These are phyloP conservation scores for Umbilicaria muhlenbergii DNA, from an alignment of 495 filamentous ascomycete species.

Conservation along the genomic window DNA sequence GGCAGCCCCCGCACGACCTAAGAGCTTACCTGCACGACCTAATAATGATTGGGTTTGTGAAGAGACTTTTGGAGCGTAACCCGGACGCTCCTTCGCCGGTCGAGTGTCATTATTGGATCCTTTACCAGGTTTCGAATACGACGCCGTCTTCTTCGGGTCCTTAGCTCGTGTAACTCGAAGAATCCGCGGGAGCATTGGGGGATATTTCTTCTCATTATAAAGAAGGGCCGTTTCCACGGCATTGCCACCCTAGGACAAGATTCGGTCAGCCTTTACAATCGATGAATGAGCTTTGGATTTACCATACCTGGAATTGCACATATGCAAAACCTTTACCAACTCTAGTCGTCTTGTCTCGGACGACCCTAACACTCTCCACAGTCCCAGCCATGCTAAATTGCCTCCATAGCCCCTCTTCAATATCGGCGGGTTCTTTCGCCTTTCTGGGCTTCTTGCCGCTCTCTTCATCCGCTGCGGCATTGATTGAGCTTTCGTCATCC, in stretches of 20 bases:
- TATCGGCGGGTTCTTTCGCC: conserved; percentile 57
- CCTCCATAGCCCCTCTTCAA: conserved; percentile 92
- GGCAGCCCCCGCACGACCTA: conserved; percentile 63
- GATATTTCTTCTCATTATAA: conserved; percentile 78
- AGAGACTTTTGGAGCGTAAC: conserved; percentile 47
- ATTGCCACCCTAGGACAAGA: conserved; percentile 48
- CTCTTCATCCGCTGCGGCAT: conserved; percentile 37
- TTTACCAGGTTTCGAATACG: conserved; percentile 20
- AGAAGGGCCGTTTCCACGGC: conserved; percentile 77
- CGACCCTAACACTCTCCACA: conserved; percentile 87
- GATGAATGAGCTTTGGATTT: neutral
- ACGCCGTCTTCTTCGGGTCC: conserved; percentile 46
- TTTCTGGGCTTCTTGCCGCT: conserved; percentile 43
- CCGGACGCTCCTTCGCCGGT: conserved; percentile 21
- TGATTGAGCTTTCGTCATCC: conserved; percentile 56
- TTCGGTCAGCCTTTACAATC: neutral
- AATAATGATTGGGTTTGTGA: conserved; percentile 54
- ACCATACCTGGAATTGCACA: conserved; percentile 67
- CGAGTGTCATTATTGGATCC: conserved; percentile 8
- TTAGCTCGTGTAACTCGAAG: conserved; percentile 78
- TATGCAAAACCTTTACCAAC: conserved; percentile 98
- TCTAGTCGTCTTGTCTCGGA: conserved; percentile 74
- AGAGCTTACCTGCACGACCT: conserved; percentile 67
- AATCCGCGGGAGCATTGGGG: conserved; percentile 75
- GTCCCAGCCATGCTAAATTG: conserved; percentile 58